Evolutionary conservation across 73 alveolate genomes (phyloP).

Genomic region (Symbiodinium natans): DNA sequence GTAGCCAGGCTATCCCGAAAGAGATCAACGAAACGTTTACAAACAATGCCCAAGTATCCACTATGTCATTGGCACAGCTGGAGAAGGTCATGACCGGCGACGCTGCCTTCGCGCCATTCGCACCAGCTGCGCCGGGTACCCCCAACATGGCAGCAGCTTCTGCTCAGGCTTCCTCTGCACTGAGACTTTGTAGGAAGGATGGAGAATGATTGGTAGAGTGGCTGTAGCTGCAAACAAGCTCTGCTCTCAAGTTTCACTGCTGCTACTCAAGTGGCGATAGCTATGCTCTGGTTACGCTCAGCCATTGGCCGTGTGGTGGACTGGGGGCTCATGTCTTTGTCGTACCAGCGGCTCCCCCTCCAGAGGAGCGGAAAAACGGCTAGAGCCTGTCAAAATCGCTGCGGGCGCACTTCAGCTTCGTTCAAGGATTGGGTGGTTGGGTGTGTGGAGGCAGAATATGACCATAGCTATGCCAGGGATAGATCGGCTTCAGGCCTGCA

Average conservation of each 20-base stretch:
- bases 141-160: slow-evolving; percentile 54
- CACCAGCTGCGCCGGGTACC: not conserved
- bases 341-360: slow-evolving; percentile 40
- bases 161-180: not conserved
- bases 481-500: no score
- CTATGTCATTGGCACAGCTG: not conserved
- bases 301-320: not conserved
- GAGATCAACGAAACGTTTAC: not conserved
- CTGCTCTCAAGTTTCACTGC: no score
- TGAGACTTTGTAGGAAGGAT: no score
- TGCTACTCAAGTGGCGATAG: not conserved
- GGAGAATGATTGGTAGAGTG: no score
- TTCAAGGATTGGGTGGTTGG: no score
- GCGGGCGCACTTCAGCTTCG: not conserved
- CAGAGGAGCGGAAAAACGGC: slow-evolving; percentile 75
- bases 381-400: not conserved
- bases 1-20: not conserved
- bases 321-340: not conserved
- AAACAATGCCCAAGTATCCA: slow-evolving; percentile 29
- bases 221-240: no score
- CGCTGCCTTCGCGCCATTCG: slow-evolving; percentile 33
- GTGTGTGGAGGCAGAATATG: no score
- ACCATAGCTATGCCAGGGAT: no score
- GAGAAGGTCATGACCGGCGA: slow-evolving; percentile 92
- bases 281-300: not conserved